Conservation (phyloP, 495 filamentous ascomycete species). For the Penicillium cataractarum region DNA sequence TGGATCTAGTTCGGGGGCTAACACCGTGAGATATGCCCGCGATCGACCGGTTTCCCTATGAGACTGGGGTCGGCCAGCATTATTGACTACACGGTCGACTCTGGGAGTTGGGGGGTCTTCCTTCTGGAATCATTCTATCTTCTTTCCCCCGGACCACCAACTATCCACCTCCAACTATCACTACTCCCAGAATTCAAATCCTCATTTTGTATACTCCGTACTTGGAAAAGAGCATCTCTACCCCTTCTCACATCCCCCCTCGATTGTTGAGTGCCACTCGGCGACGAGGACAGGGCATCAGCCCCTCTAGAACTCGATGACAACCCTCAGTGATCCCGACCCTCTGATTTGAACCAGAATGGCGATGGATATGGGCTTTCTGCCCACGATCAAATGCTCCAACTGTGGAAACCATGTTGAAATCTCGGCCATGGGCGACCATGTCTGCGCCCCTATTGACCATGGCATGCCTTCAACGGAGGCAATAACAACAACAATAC, state of each 20-base stretch:
- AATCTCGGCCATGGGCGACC: slow-evolving; percentile 91
- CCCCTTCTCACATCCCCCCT: not conserved
- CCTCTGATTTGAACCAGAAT: slow-evolving; percentile 14
- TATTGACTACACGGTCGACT: too few relatives aligned
- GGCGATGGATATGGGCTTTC: slow-evolving; percentile 56
- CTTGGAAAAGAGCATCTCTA: not conserved
- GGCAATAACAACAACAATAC: not conserved
- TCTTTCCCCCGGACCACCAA: not conserved
- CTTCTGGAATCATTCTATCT: slow-evolving; percentile 7
- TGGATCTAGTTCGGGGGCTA: not conserved
- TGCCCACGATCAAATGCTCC: slow-evolving; percentile 96
- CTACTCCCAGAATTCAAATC: not conserved
- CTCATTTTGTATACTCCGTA: too few relatives aligned
- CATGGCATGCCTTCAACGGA: slow-evolving; percentile 10
- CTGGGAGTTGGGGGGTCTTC: too few relatives aligned
- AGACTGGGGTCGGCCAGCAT: not conserved
- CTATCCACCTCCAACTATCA: too few relatives aligned
- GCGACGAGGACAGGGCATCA: slow-evolving; percentile 15
- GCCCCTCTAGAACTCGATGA: slow-evolving; percentile 23
- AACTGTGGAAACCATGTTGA: slow-evolving; percentile 82
- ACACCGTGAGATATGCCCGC: slow-evolving; percentile 7
- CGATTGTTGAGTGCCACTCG: slow-evolving; percentile 4
- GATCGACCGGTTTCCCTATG: slow-evolving; percentile 13
- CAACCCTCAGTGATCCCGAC: slow-evolving; percentile 7
- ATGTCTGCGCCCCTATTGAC: slow-evolving; percentile 60